A percentile compares a stretch with the other conserved stretches of the same genome.
Evolutionary conservation across 2,329 filamentous ascomycete species (phyloP).

Genomic region (Sporothrix pseudoabietina): DNA sequence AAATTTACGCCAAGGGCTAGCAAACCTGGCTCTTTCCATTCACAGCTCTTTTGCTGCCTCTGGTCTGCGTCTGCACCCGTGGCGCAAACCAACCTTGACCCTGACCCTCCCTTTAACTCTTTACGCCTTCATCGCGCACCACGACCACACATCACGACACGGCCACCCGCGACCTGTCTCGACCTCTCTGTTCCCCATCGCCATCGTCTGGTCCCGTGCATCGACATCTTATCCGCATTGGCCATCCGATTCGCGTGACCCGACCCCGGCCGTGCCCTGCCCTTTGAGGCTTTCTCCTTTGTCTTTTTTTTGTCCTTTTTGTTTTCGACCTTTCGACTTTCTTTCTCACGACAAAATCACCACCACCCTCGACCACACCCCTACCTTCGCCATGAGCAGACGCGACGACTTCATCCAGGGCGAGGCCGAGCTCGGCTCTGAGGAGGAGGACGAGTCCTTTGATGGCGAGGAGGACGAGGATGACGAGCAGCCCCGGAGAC

Average conservation of each 20-base stretch:
- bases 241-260: constrained; percentile 1
- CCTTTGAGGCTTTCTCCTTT: constrained; percentile 3
- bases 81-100: constrained; percentile 20
- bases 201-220: background rate
- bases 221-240: background rate
- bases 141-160: constrained; percentile 8
- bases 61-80: background rate
- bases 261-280: constrained; percentile 1
- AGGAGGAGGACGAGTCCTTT: constrained; percentile 81
- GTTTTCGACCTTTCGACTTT: background rate
- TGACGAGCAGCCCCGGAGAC: constrained; percentile 57
- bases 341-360: background rate
- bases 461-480: constrained; percentile 80
- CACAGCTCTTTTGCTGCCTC: constrained; percentile 18
- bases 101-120: background rate
- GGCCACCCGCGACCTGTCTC: background rate
- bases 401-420: constrained; percentile 80
- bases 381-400: constrained; percentile 56
- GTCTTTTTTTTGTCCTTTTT: background rate
- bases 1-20: constrained; percentile 29
- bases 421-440: constrained; percentile 81
- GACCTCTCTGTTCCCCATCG: background rate
- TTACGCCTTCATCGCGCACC: constrained; percentile 8
- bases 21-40: constrained; percentile 21
- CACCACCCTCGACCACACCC: background rate